Evolutionary conservation across 176 grass and related monocot genomes (phyloP).

Genomic region (Calamus simplicifolius): DNA sequence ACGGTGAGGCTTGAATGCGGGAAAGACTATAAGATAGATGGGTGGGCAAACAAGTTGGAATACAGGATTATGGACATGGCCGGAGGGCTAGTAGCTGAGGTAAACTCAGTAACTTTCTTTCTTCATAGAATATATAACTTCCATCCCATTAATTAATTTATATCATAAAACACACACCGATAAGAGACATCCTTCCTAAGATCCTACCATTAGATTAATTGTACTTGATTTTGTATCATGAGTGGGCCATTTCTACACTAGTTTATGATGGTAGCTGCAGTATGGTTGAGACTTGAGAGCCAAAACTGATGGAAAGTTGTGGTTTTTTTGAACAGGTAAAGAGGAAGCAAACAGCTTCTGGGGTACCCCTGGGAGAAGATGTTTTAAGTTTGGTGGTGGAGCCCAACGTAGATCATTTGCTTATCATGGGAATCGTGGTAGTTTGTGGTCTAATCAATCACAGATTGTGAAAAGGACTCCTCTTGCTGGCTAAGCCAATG

Average conservation of each 20-base stretch:
- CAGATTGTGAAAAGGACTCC: slow-evolving; percentile 23
- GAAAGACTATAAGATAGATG: slow-evolving; percentile 34
- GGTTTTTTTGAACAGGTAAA: slow-evolving; percentile 18
- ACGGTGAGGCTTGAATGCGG: slow-evolving; percentile 9
- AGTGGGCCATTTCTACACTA: too few species aligned
- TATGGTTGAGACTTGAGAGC: too few species aligned
- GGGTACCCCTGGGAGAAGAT: slow-evolving; percentile 55
- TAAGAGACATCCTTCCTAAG: too few species aligned
- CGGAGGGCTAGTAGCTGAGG: slow-evolving; percentile 42
- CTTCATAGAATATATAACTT: too few species aligned
- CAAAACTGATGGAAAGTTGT: too few species aligned
- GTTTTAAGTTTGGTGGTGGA: slow-evolving; percentile 44
- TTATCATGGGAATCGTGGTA: slow-evolving; percentile 49
- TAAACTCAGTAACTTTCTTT: background rate
- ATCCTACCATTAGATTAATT: too few species aligned
- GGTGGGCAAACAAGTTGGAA: slow-evolving; percentile 11
- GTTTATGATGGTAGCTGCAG: too few species aligned
- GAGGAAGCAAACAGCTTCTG: slow-evolving; percentile 55
- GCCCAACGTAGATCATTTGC: slow-evolving; percentile 25
- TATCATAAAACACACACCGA: too few species aligned
- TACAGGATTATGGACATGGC: slow-evolving; percentile 46
- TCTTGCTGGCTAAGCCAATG: slow-evolving; percentile 5
- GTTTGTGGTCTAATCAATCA: slow-evolving; percentile 48
- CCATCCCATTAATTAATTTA: too few species aligned
- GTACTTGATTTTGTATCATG: too few species aligned